Conservation (phyloP, 2,329 filamentous ascomycete species). For the Intubia oerlemansii region DNA sequence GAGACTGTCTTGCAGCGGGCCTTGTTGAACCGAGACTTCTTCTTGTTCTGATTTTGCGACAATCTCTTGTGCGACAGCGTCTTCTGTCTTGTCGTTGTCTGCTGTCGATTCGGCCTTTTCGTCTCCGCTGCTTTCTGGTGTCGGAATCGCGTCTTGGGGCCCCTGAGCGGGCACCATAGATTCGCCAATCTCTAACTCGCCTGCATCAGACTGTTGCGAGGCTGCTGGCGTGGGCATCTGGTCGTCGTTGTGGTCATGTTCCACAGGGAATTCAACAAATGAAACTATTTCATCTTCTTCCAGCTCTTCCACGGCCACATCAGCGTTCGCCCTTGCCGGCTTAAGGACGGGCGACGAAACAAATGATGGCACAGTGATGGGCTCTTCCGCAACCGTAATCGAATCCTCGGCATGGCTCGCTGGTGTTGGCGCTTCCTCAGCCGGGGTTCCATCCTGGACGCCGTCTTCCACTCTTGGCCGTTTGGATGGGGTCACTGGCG, state of each 20-base stretch:
- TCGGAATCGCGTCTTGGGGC: too few species aligned
- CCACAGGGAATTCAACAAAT: background rate
- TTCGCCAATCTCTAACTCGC: too few species aligned
- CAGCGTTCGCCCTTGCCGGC: background rate
- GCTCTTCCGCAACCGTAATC: background rate
- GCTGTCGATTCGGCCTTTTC: background rate
- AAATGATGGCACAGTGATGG: too few species aligned
- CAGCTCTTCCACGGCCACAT: background rate
- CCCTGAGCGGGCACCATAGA: too few species aligned
- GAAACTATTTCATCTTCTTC: background rate
- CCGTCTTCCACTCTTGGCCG: background rate
- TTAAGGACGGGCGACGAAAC: too few species aligned
- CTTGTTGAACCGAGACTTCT: background rate
- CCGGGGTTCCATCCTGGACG: background rate
- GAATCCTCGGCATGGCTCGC: too few species aligned
- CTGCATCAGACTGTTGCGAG: too few species aligned
- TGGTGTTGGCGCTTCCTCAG: background rate
- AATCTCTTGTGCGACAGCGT: constrained; percentile 4
- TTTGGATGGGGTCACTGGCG: constrained; percentile 33
- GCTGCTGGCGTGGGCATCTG: too few species aligned
- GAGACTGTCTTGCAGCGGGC: background rate
- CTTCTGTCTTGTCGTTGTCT: background rate
- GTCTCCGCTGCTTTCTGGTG: too few species aligned
- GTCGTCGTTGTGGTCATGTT: too few species aligned
- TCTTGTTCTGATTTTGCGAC: background rate